Evolutionary conservation across 2,329 filamentous ascomycete species (phyloP), one percentile per base, ranked within the genome.

Genomic region (Fusarium subglutinans): DNA sequence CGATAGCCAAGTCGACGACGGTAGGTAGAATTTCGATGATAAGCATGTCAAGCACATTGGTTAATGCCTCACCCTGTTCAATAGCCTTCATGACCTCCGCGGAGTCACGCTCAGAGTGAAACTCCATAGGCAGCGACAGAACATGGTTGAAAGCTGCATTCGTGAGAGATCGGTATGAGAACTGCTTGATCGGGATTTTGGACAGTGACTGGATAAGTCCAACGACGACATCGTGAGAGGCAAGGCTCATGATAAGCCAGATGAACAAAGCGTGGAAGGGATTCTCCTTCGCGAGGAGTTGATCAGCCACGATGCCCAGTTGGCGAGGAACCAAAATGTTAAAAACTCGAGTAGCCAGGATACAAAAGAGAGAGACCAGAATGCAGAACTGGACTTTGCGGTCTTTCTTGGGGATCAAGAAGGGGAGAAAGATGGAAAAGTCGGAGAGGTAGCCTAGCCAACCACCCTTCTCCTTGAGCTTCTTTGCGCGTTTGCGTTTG

Each of bases 51-150:
- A 93, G 82, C 5, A 93, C 80, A 43, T 88, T 84, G 47, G 88
- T 88, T 18, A 93, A 82, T 5, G 89, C 86, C 45, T 87, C 84
- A 1, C 90, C 92, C 74, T 92, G 90, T 57, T 88, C 85, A n/a
- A 93, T 87, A 7, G 90, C 88, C 71, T 90, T 88, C 79, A 90
- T 89, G 1, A 94, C 84, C 69, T 92, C 89, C 4, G 90, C 90
- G 3, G 90, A 90, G 61, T 89, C 87, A 72, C 92, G 91, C 56
- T 87, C 87, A 24, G 90, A 89, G 77, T 94, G 92, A 62, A 93
- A 94, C 69, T 93, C 90, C 83, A 91, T 91, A 0, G 90, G 91
- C 2, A 93, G 84, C n/a, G 84, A 85, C 86, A 94, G 90, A 40
- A 94, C 86, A 66, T 94, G 91, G 64, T 87, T 85, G 78, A 93